Conservation (phyloP, 345 rosid species). For the Gossypium ekmanianum region DNA sequence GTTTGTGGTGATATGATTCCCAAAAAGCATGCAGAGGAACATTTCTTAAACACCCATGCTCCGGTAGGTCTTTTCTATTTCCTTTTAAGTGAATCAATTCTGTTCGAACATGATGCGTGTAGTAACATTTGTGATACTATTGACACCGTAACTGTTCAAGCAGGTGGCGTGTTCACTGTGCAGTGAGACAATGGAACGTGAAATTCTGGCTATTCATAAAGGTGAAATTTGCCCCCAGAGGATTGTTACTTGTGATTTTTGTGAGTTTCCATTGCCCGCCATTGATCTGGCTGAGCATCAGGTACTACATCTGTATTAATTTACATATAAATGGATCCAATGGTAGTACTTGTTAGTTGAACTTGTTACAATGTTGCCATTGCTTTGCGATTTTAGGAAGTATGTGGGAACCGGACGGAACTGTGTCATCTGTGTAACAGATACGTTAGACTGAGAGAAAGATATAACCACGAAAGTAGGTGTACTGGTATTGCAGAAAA, state of each 20-base stretch:
- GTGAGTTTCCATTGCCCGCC: constrained; percentile 93
- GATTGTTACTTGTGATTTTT: constrained; percentile 90
- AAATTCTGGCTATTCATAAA: constrained; percentile 64
- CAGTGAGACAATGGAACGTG: constrained; percentile 87
- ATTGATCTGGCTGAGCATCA: constrained; percentile 93
- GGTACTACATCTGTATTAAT: constrained; percentile 40
- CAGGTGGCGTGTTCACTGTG: constrained; percentile 90
- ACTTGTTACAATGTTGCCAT: background rate
- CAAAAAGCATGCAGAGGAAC: constrained; percentile 79
- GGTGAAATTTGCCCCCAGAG: constrained; percentile 89
- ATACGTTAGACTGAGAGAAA: constrained; percentile 83
- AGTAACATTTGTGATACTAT: constrained; percentile 6
- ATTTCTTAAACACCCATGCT: constrained; percentile 80
- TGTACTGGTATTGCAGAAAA: constrained; percentile 63
- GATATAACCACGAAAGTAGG: constrained; percentile 60
- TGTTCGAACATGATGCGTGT: background rate
- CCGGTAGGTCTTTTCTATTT: constrained; percentile 52
- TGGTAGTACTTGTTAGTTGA: background rate
- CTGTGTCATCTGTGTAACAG: constrained; percentile 77
- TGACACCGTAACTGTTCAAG: constrained; percentile 24
- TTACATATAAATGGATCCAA: constrained; percentile 1
- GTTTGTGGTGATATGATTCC: constrained; percentile 94
- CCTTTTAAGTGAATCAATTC: background rate
- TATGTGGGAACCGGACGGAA: constrained; percentile 97
- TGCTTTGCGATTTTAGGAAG: constrained; percentile 60